Conservation (phyloP, 1,284 basidiomycete species). For the Sutorius eximius region DNA sequence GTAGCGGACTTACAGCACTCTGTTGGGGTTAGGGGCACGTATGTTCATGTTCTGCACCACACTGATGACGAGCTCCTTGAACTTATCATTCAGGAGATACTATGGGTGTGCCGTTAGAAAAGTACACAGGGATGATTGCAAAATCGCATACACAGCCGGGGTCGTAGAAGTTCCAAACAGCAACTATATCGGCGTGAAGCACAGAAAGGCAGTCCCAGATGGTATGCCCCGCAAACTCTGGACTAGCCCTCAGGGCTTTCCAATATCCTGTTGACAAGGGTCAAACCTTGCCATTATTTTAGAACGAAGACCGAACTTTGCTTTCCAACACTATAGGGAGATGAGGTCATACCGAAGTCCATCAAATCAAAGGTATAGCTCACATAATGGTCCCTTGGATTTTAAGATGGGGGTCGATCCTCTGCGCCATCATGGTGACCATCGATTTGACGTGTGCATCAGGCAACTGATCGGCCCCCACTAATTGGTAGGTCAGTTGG, state of each 20-base stretch:
- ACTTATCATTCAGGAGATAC: not conserved
- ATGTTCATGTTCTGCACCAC: not conserved
- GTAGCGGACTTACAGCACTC: not conserved
- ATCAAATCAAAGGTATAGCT: not conserved
- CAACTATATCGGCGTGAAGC: constrained; percentile 6
- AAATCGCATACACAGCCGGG: not conserved
- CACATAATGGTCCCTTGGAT: not conserved
- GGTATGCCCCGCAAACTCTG: not conserved
- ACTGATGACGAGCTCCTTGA: constrained; percentile 2
- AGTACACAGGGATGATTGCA: too few species aligned
- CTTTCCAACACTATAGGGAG: constrained; percentile 2
- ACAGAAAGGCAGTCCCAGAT: constrained; percentile 5
- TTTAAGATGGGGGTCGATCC: not conserved
- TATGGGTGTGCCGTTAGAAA: not conserved
- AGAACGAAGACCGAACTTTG: not conserved
- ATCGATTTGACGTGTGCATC: not conserved
- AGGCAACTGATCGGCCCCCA: not conserved
- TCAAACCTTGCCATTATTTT: not conserved
- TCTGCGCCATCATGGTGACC: not conserved
- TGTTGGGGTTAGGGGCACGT: not conserved
- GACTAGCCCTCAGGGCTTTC: constrained; percentile 3
- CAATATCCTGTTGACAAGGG: constrained; percentile 1
- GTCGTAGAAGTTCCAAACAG: constrained; percentile 9
- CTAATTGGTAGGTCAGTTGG: not conserved
- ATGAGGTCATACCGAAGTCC: not conserved